These are phyloP conservation scores for Kodamaea sagamina DNA, from an alignment of 805 yeast genomes.

Conservation along the genomic window DNA sequence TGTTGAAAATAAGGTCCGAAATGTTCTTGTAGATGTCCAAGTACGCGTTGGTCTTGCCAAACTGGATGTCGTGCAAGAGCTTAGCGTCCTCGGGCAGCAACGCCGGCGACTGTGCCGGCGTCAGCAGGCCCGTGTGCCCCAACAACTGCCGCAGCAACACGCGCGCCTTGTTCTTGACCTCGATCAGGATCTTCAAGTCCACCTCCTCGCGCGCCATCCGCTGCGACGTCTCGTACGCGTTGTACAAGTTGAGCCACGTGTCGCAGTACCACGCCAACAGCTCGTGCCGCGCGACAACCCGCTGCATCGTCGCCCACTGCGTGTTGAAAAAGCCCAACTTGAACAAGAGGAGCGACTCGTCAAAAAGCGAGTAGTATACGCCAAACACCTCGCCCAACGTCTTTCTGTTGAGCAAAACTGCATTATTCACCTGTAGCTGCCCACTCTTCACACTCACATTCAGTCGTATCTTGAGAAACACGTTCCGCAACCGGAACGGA, in stretches of 20 bases:
- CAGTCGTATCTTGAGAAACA: conserved; percentile 32
- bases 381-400: conserved; percentile 54
- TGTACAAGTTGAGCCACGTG: conserved; percentile 57
- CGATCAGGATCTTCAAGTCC: conserved; percentile 56
- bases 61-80: conserved; percentile 34
- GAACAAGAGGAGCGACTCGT: conserved; percentile 59
- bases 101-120: conserved; percentile 17
- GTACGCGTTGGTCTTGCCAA: conserved; percentile 38
- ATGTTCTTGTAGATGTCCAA: conserved; percentile 42
- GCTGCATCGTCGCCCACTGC: conserved; percentile 20
- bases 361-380: conserved; percentile 64
- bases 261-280: conserved; percentile 69
- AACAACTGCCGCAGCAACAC: conserved; percentile 43
- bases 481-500: conserved; percentile 54
- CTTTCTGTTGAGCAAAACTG: conserved; percentile 38
- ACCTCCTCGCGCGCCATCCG: conserved; percentile 49
- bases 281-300: conserved; percentile 56
- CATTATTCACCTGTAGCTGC: conserved; percentile 16
- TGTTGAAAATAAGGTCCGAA: conserved; percentile 42
- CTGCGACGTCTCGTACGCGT: conserved; percentile 47
- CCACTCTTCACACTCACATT: conserved; percentile 15
- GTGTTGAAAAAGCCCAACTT: conserved; percentile 49
- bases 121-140: conserved; percentile 22
- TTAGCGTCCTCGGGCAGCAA: conserved; percentile 26
- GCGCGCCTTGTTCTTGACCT: conserved; percentile 59